Base-by-base conservation (phyloP, 805 yeast species). In the Brettanomyces nanus region DNA sequence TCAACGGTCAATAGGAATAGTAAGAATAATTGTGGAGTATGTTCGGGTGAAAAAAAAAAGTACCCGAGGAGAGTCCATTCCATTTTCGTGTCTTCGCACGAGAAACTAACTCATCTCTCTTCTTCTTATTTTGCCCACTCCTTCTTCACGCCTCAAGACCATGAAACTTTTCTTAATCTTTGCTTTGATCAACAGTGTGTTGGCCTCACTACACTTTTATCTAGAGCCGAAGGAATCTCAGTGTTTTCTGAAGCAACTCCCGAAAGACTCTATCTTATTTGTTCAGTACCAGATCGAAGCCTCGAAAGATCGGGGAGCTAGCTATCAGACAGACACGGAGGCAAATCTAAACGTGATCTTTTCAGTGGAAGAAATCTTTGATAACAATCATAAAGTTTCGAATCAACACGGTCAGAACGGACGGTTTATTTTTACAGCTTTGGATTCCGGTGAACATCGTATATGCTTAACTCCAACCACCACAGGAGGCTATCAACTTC, bases 371-470 rank as follows among this genome's bases (percentile, higher is more conserved):
- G 92, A 84, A 61, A 73, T 83, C 3, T 89, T 89, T 52, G 95
- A 86, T 61, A 77, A 79, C 54, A 74, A 83, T 59, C 90, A 89
- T 59, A 68, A 79, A 41, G 95, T 86, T 19, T 79, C 78, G 27
- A 59, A 68, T 42, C 95, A 85, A 58, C 75, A 68, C 51, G 75
- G 78, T 20, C 47, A 69, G 3, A 63, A 84, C 10, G 60, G 58
- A 28, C 80, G 79, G 44, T 83, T 85, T 59, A 71, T 87, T 22
- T 87, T 85, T 66, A 80, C 89, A 10, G 83, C 96, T 1, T 63
- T 77, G 33, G 95, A 83, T 38, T 66, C 80, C 9, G 96, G 96
- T 28, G 94, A 84, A 56, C 96, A 87, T 66, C 70, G 71, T 51
- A 70, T 89, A 50, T 87, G 97, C 62, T 64, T 87, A 48, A 63